Conservation (phyloP, 202 grass and related monocot species). For the Miscanthus sacchariflorus region DNA sequence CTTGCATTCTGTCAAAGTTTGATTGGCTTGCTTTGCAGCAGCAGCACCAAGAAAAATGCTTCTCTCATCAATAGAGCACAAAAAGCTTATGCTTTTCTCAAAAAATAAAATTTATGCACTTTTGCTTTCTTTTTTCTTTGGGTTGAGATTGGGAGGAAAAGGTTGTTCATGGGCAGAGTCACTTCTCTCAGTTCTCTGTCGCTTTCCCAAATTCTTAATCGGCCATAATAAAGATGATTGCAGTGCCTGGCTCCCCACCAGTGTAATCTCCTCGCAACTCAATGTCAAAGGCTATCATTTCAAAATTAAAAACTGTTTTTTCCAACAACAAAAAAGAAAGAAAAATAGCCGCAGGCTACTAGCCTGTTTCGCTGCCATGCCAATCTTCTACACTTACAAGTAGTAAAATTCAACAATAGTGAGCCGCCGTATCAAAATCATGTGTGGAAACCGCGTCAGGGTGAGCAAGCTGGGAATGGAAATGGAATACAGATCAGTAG, state of each 20-base stretch:
- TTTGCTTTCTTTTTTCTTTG: neutral
- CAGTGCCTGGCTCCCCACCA: neutral
- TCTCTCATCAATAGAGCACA: neutral
- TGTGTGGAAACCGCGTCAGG: neutral
- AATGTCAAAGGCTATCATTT: neutral
- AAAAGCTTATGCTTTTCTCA: too few species aligned
- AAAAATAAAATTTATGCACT: too few species aligned
- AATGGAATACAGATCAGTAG: slow-evolving; percentile 8
- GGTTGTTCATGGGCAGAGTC: neutral
- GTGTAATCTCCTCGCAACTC: too few species aligned
- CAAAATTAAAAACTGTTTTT: neutral
- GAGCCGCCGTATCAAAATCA: neutral
- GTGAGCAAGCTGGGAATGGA: neutral
- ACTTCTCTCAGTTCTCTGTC: neutral
- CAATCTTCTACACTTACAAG: neutral
- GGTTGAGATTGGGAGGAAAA: neutral
- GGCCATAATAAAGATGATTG: neutral
- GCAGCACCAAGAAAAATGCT: neutral
- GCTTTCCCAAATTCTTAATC: neutral
- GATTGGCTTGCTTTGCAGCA: neutral
- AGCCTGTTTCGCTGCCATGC: neutral
- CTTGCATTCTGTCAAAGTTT: neutral
- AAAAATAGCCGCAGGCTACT: neutral
- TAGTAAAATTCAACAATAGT: neutral
- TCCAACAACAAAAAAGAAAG: neutral